These are phyloP conservation scores for Cryphonectria parasitica DNA, from an alignment of 2,329 filamentous ascomycete species.

Conservation along the genomic window DNA sequence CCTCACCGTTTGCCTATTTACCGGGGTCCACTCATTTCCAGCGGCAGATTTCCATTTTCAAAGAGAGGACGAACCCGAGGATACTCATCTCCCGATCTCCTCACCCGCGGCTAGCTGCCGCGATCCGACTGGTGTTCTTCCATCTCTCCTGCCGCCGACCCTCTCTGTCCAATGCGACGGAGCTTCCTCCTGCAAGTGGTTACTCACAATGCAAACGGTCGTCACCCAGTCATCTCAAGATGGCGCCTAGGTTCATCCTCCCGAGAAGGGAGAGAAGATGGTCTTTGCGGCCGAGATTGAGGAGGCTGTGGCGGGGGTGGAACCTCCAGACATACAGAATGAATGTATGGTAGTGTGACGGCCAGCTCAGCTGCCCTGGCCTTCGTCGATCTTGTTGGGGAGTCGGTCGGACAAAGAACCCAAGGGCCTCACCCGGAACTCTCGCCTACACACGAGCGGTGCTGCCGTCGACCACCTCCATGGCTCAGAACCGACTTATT, in stretches of 20 bases:
- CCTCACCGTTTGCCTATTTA: conserved; percentile 21
- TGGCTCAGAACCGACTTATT: neutral
- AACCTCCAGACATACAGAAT: neutral
- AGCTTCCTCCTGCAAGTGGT: neutral
- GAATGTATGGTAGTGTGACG: neutral
- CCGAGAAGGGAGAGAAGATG: neutral
- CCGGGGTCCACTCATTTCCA: conserved; percentile 10
- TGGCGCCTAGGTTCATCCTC: no score
- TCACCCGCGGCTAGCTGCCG: neutral
- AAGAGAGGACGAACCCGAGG: neutral
- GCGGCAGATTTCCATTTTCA: neutral
- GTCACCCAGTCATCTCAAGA: neutral
- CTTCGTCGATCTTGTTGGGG: conserved; percentile 5
- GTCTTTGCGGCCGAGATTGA: neutral
- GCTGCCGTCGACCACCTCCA: neutral
- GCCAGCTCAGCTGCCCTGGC: neutral
- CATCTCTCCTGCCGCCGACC: neutral
- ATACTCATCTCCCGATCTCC: neutral
- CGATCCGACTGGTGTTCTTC: neutral
- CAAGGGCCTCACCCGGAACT: neutral
- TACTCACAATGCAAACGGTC: neutral
- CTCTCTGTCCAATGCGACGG: neutral
- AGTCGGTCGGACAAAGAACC: neutral
- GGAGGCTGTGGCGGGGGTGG: neutral
- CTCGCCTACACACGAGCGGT: neutral